Evolutionary conservation across 768 basidiomycete species (phyloP).

Genomic region (Suillus alpinus): DNA sequence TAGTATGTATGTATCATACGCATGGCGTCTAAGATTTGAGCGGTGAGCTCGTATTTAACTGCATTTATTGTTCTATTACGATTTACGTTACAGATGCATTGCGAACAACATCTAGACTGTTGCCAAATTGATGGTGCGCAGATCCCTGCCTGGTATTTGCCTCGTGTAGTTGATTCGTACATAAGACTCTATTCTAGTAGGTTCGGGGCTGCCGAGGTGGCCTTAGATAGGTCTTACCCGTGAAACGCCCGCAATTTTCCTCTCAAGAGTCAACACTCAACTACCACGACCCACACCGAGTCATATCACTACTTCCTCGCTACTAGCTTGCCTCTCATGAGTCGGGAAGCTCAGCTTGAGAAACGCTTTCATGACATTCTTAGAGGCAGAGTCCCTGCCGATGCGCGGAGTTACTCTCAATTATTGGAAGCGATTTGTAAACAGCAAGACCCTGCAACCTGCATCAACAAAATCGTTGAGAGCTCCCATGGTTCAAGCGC

Average conservation of each 20-base stretch:
- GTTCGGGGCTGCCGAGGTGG: background rate
- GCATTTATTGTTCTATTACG: background rate
- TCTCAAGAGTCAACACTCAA: background rate
- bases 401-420: conserved; percentile 22
- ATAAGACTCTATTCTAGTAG: background rate
- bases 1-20: no score
- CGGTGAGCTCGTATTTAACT: background rate
- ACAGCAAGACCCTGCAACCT: conserved; percentile 36
- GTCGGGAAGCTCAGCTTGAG: conserved; percentile 26
- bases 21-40: background rate
- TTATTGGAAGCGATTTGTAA: conserved; percentile 48
- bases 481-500: conserved; percentile 35
- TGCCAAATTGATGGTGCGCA: background rate
- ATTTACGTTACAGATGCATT: background rate
- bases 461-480: conserved; percentile 36
- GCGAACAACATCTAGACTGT: background rate
- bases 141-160: background rate
- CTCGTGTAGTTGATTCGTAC: background rate
- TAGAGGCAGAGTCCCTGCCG: conserved; percentile 24
- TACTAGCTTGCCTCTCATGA: conserved; percentile 12
- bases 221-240: background rate
- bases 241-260: background rate
- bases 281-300: background rate
- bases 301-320: background rate
- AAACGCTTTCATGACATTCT: conserved; percentile 36